Percentiles rank a stretch among this genome's conserved stretches.
phyloP scores from a whole-genome alignment of 2,329 filamentous ascomycete genomes.

The Sporothrix dimorphospora region DNA sequence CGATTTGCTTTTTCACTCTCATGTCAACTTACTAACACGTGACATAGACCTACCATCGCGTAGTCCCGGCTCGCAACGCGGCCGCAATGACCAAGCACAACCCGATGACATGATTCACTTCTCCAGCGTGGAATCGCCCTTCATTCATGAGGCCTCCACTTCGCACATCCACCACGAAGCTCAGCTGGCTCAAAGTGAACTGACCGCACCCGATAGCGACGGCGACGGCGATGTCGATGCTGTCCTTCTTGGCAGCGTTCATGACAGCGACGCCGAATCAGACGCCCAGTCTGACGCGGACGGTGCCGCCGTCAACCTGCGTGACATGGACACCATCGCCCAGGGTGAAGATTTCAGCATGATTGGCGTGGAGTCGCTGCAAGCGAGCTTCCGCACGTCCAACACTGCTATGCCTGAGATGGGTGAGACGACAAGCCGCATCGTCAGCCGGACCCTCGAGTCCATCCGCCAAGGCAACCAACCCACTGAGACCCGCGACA shows the following conservation, averaged over 20 bases:
- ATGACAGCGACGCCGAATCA: constrained; percentile 31
- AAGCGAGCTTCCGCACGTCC: constrained; percentile 38
- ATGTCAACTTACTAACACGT: not conserved
- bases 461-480: constrained; percentile 48
- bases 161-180: not conserved
- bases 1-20: not conserved
- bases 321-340: constrained; percentile 39
- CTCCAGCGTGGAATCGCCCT: constrained; percentile 23
- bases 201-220: not conserved
- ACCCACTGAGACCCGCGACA: constrained; percentile 3
- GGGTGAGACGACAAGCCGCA: constrained; percentile 59
- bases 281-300: constrained; percentile 33
- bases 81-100: constrained; percentile 4
- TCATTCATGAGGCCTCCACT: not conserved
- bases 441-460: constrained; percentile 60
- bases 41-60: not conserved
- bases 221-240: constrained; percentile 20
- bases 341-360: constrained; percentile 40
- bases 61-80: not conserved
- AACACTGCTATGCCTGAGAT: constrained; percentile 53
- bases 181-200: constrained; percentile 22
- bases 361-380: constrained; percentile 35
- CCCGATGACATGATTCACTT: constrained; percentile 23
- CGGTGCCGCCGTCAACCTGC: constrained; percentile 29
- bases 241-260: not conserved